Conservation (phyloP, 164 flowering plant genomes). For the Sedum album region DNA sequence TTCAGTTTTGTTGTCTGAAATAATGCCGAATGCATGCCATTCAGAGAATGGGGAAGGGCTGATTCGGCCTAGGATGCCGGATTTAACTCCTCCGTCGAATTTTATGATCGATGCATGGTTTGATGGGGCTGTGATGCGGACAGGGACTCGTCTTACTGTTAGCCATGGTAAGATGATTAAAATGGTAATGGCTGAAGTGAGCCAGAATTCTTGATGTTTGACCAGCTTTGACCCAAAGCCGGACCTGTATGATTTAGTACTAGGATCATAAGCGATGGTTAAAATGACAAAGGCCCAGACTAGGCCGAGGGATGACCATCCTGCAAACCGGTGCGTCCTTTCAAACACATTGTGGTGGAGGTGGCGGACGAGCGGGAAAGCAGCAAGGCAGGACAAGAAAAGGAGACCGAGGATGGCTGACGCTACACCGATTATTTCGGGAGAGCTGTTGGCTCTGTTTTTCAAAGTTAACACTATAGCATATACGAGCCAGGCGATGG, state of each 20-base stretch:
- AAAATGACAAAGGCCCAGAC: slow-evolving; percentile 44
- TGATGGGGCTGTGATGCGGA: slow-evolving; percentile 37
- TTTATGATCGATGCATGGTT: slow-evolving; percentile 57
- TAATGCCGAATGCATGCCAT: slow-evolving; percentile 77
- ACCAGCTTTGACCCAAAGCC: slow-evolving; percentile 22
- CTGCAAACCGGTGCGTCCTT: slow-evolving; percentile 39
- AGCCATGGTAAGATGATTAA: slow-evolving; percentile 60
- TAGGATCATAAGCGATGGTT: slow-evolving; percentile 35
- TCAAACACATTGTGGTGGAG: slow-evolving; percentile 49
- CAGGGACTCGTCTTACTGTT: slow-evolving; percentile 42
- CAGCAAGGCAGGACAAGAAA: slow-evolving; percentile 28
- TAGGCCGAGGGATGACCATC: slow-evolving; percentile 40
- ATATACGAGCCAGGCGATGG: slow-evolving; percentile 39
- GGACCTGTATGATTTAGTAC: slow-evolving; percentile 23
- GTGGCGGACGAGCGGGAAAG: slow-evolving; percentile 51
- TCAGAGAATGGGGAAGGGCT: slow-evolving; percentile 62
- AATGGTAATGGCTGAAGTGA: slow-evolving; percentile 40
- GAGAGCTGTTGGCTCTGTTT: slow-evolving; percentile 22
- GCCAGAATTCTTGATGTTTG: slow-evolving; percentile 47
- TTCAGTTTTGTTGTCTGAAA: slow-evolving; percentile 44
- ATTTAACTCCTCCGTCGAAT: slow-evolving; percentile 44
- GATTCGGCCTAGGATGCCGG: slow-evolving; percentile 56
- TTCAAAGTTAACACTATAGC: slow-evolving; percentile 28
- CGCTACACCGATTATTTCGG: slow-evolving; percentile 27
- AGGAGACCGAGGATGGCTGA: slow-evolving; percentile 32